Percentiles rank a stretch among this genome's conserved stretches.
phyloP scores from a whole-genome alignment of 208 protist genomes.

The Trypanosoma theileri region DNA sequence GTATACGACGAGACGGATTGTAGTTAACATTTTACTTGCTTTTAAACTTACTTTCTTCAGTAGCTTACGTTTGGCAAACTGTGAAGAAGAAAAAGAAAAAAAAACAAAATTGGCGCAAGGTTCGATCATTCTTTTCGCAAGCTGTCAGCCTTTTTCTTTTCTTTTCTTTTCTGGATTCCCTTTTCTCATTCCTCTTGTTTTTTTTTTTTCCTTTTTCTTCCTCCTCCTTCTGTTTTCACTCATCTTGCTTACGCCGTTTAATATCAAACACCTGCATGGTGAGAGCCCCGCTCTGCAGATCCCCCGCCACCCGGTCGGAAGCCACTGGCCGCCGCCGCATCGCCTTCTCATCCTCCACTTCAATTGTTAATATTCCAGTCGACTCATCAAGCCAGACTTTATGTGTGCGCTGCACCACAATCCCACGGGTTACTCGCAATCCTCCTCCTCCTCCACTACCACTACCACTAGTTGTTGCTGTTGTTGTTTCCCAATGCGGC shows the following conservation, averaged over 20 bases:
- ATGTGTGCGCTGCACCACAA: constrained; percentile 71
- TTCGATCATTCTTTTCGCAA: too few species aligned
- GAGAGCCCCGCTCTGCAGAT: constrained; percentile 69
- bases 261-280: constrained; percentile 90
- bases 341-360: constrained; percentile 50
- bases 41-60: too few species aligned
- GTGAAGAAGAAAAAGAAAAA: background rate
- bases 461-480: too few species aligned
- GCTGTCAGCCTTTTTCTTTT: too few species aligned
- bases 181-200: too few species aligned
- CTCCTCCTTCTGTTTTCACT: constrained; percentile 14
- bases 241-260: constrained; percentile 39
- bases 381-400: constrained; percentile 60
- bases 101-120: too few species aligned
- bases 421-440: constrained; percentile 24
- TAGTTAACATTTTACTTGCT: too few species aligned
- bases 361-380: constrained; percentile 73
- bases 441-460: constrained; percentile 19
- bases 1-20: too few species aligned
- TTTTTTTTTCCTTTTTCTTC: constrained; percentile 5
- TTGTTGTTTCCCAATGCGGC: constrained; percentile 26
- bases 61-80: too few species aligned
- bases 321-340: constrained; percentile 48
- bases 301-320: constrained; percentile 55
- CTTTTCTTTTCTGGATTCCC: too few species aligned